Evolutionary conservation across 164 flowering plant genomes (phyloP), one percentile per base, ranked within the genome.

Genomic region (Sextonia rubra): DNA sequence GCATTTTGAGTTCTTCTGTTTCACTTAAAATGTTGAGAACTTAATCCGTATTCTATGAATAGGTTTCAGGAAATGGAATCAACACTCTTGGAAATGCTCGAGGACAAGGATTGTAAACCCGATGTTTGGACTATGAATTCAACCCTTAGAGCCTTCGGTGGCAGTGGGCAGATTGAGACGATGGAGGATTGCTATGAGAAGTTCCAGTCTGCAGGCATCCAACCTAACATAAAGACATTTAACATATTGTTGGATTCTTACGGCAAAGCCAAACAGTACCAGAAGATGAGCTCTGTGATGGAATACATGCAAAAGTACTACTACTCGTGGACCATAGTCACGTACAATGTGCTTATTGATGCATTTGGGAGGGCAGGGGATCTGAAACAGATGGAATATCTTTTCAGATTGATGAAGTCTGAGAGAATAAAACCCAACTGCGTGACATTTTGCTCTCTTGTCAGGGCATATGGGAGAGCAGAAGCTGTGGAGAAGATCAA

Each of bases 111-210:
- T 12, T 89, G 97, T 73, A 75, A 86, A 75, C 99, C 98, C 20
- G 97, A 96, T 84, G 93, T 81, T 26, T 93, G 98, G 99, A 96
- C 99, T 66, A 88, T 96, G 98, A 96, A 96, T 82, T 88, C 97
- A 47, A 88, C 95, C 9, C 78, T 96, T 20, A 82, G 99, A 82
- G 98, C 99, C 67, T 96, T 93, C 77, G 98, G 99, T 24, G 70
- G 85, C 79, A 93, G 88, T 64, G 95, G 98, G 72, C 98, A 93
- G 75, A 87, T 96, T 52, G 93, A 90, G 78, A 88, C 84, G 65
- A 96, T 96, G 99, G 99, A 96, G 83, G 90, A 77, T 70, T 96
- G 98, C 78, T 96, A 91, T 49, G 98, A 90, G 64, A 93, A 93
- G 85, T 96, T 96, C 77, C 96, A 90, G 79, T 78, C 82, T 25